These are phyloP conservation scores for Fragilaria crotonensis DNA, from an alignment of 108 stramenopile species.

Conservation along the genomic window DNA sequence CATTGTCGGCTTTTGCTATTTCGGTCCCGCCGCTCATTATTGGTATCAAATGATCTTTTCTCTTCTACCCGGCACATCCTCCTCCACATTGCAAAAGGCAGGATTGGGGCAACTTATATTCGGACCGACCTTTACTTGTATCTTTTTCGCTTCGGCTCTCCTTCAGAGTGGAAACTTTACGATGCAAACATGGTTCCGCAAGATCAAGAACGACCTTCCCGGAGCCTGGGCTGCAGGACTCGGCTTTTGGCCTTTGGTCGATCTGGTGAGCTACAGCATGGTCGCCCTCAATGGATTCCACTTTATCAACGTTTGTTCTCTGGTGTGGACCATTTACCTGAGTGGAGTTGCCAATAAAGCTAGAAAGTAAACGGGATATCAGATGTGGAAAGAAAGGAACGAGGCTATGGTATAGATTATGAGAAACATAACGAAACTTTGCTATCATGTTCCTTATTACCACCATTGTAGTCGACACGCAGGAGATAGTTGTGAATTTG, in stretches of 20 bases:
- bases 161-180: constrained; percentile 53
- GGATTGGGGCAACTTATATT: constrained; percentile 76
- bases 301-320: constrained; percentile 67
- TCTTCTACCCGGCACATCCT: constrained; percentile 45
- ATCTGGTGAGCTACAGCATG: constrained; percentile 63
- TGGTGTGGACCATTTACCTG: constrained; percentile 86
- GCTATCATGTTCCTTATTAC: too few relatives aligned
- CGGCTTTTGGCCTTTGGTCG: constrained; percentile 87
- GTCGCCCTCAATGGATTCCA: constrained; percentile 71
- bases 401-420: too few relatives aligned
- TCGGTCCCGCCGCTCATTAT: constrained; percentile 79
- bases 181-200: constrained; percentile 39
- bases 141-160: constrained; percentile 72
- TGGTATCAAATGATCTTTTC: constrained; percentile 74
- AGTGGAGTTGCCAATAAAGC: constrained; percentile 66
- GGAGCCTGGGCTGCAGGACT: constrained; percentile 67
- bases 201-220: constrained; percentile 64
- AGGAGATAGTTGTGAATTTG: constrained; percentile 33
- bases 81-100: constrained; percentile 71
- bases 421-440: too few relatives aligned
- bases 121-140: constrained; percentile 77
- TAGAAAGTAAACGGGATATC: too few relatives aligned
- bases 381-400: too few relatives aligned
- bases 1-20: constrained; percentile 70
- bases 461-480: constrained; percentile 59